Evolutionary conservation across 208 protist genomes (phyloP).

Genomic region (Crithidia brevicula): DNA sequence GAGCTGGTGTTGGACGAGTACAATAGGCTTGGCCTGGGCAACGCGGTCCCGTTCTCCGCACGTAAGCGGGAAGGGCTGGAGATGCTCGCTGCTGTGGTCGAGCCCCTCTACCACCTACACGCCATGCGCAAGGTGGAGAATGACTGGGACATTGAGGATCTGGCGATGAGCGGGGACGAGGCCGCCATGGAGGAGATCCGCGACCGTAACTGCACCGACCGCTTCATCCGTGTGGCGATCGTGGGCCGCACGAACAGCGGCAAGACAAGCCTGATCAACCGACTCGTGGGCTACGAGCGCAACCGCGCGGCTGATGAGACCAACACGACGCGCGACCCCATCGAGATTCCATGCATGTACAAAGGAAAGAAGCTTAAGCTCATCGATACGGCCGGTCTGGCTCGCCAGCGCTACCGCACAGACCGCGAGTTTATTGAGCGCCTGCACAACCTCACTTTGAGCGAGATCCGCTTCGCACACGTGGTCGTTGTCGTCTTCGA

Average conservation of each 20-base stretch:
- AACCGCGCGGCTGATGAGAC: conserved; percentile 77
- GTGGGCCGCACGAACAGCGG: conserved; percentile 94
- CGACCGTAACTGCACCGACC: conserved; percentile 80
- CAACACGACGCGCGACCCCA: conserved; percentile 93
- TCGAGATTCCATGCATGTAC: conserved; percentile 90
- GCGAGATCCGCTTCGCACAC: conserved; percentile 88
- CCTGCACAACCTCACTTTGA: conserved; percentile 77
- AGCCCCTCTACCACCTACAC: conserved; percentile 85
- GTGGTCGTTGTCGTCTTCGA: conserved; percentile 92
- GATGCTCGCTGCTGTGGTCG: conserved; percentile 66
- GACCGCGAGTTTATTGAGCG: conserved; percentile 85
- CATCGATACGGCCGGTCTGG: conserved; percentile 90
- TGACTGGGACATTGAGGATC: conserved; percentile 90
- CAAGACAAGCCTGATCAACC: conserved; percentile 94
- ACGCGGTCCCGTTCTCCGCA: conserved; percentile 76
- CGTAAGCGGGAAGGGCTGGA: conserved; percentile 72
- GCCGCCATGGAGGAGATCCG: conserved; percentile 89
- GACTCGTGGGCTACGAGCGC: conserved; percentile 92
- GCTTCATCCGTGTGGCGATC: conserved; percentile 90
- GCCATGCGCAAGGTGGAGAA: conserved; percentile 79
- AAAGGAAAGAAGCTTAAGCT: conserved; percentile 88
- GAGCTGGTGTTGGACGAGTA: conserved; percentile 65
- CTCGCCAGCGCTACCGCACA: conserved; percentile 72
- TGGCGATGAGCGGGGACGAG: conserved; percentile 83
- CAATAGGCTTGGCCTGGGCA: conserved; percentile 70